These are phyloP conservation scores for Lavandula angustifolia DNA, from an alignment of 257 asterid genomes.

Conservation along the genomic window DNA sequence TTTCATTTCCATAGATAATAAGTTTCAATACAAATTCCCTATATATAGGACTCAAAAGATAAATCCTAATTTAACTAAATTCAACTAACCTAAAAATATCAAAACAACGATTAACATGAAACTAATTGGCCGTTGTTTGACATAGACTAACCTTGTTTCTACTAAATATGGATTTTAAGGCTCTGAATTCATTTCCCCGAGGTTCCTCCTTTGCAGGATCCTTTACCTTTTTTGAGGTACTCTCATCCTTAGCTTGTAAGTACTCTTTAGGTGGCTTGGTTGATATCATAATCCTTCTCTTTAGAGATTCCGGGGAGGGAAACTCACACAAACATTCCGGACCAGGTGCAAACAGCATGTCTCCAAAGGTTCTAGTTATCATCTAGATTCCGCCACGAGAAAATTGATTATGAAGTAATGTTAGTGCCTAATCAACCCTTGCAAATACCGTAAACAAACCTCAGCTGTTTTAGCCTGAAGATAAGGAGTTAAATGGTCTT, in stretches of 20 bases:
- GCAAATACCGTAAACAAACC: slow-evolving; percentile 30
- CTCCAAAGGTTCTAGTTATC: slow-evolving; percentile 48
- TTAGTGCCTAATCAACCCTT: slow-evolving; percentile 4
- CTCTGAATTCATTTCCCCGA: slow-evolving; percentile 36
- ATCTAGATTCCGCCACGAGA: slow-evolving; percentile 34
- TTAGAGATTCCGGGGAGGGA: slow-evolving; percentile 43
- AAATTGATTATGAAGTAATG: slow-evolving; percentile 2
- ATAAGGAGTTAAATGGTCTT: slow-evolving; percentile 45
- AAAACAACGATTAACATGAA: no score
- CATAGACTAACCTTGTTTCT: slow-evolving; percentile 29
- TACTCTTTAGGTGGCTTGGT: slow-evolving; percentile 52
- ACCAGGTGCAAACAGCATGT: slow-evolving; percentile 41
- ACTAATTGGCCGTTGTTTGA: not conserved
- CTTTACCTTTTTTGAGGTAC: slow-evolving; percentile 24
- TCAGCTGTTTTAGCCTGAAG: slow-evolving; percentile 47
- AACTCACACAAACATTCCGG: slow-evolving; percentile 41
- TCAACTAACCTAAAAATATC: no score
- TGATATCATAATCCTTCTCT: slow-evolving; percentile 41
- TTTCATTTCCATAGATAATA: no score
- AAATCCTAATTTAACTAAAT: no score
- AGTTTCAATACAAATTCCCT: no score
- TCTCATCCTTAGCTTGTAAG: slow-evolving; percentile 31
- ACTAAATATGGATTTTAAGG: slow-evolving; percentile 22
- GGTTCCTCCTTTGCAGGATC: slow-evolving; percentile 28
- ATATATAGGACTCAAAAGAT: no score